These are phyloP conservation scores for Scytalidium lignicola DNA, from an alignment of 2,329 filamentous ascomycete genomes.

Conservation along the genomic window DNA sequence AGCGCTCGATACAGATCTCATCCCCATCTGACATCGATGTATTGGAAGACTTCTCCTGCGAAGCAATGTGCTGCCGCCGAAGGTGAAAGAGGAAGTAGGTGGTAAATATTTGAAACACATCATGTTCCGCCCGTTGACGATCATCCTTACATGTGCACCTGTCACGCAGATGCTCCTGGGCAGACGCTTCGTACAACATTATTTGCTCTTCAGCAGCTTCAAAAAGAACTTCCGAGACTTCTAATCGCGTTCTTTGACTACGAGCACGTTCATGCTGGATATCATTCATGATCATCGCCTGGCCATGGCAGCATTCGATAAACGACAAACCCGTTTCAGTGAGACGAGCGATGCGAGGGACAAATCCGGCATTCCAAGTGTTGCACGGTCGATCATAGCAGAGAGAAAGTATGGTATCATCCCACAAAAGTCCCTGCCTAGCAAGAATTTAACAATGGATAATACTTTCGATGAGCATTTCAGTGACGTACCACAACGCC, in stretches of 20 bases:
- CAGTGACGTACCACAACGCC: not conserved
- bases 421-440: not conserved
- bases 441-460: not conserved
- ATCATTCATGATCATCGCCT: not conserved
- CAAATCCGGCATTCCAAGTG: not conserved
- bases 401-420: not conserved
- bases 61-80: not conserved
- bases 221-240: not conserved
- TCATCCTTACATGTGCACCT: not conserved
- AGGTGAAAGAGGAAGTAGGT: not conserved
- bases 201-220: not conserved
- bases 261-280: not conserved
- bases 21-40: no score
- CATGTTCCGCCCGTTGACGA: not conserved
- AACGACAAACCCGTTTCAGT: not conserved
- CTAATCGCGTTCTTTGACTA: not conserved
- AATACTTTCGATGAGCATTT: not conserved
- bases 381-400: not conserved
- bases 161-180: not conserved
- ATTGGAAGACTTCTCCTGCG: no score
- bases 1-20: no score
- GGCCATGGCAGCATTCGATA: not conserved
- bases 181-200: not conserved
- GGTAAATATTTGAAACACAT: not conserved
- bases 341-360: not conserved